Base-by-base conservation (phyloP, 768 basidiomycete genomes). In the Holtermannia corniformis region DNA sequence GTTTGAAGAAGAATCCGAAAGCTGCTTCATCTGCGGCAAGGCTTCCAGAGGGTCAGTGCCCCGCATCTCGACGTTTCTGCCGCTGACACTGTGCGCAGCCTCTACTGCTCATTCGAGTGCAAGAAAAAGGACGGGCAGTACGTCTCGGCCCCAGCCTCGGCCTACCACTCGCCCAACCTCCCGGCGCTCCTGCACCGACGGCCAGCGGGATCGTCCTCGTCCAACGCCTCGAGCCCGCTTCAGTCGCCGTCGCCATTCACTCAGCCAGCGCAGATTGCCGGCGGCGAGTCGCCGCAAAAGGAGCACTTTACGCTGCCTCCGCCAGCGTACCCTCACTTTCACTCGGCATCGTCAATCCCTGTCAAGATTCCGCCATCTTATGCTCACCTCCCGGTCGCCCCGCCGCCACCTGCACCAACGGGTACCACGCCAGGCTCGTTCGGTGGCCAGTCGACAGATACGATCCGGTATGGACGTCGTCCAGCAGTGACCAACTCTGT, bases 291-390 rank as follows among this genome's bases (percentile, higher is more conserved):
- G 5, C 67, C 67, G 3, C 59, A 61, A 21, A 67, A 65, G 41
- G 70, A 72, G 23, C 49, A 51, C 3, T 65, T 72, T 55, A 56
- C 64, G 45, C 54, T 72, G 4, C 68, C 68, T 22, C 68, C 68
- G 4, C 68, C 66, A 5, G 68, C 68, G 4, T 72, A 61, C 53
- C 68, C 70, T 5, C 48, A 28, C 42, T 22, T 52, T 44, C 41
- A 32, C 28, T 58, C 62, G 13, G 42, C 62, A 0, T 53, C 60
- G 14, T 64, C 65, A 3, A 52, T 68, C 13, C 70, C 70, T 3
- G 62, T 72, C 47, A 65, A 63, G 45, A 72, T 72, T 24, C 63
- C 68, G 7, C n/a, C n/a, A n/a, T n/a, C n/a, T n/a, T n/a, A n/a
- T n/a, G 48, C 62, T 19, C 43, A 57, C 20, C 21, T 52, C 25